Evolutionary conservation across 73 alveolate genomes (phyloP), one percentile per base, ranked within the genome.

Genomic region (Blepharisma stoltei): DNA sequence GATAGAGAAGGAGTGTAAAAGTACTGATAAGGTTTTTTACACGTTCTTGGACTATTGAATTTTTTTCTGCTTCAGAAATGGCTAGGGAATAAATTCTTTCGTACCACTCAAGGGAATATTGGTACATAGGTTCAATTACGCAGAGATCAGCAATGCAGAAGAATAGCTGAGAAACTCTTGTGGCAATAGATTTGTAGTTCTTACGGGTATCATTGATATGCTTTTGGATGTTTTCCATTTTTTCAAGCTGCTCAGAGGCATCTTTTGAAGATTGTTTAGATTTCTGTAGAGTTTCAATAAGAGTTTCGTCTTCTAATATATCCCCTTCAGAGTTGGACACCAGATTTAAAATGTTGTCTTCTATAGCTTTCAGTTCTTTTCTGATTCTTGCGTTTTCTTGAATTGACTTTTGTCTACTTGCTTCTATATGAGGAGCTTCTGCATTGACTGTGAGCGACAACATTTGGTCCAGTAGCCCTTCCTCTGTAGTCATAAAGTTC

Each of bases 401-500:
- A 6, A 70, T 47, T 8, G 41, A 11, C 70, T 43, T 14, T 6
- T 27, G 67, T 14, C 82, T 8, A 6, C 41, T 11, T 52, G 6
- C 37, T 27, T 76, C 65, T 2, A 6, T 8, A 20, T 44, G 65
- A 7, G 99, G 98, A 80, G 94, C 93, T 76, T 94, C 99, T 85
- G 95, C 96, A 80, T 90, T 89, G 18, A 98, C 99, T 45, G 97
- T 93, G 50, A 92, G 81, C 65, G 97, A 97, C 80, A 98, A 82
- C 89, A 98, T 85, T 83, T 98, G 96, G 87, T 97, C 99, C 75
- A 92, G 96, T 55, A 96, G 92, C 68, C 99, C 99, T 60, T 94
- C 97, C 71, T 93, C 95, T 6, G 99, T 96, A 53, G 94, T 98
- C 92, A 95, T 91, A 91, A 96, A 96, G 91, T 96, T 96, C 54